Evolutionary conservation across 192 early-diverging fungal genomes (phyloP).

Genomic region (Coemansia sp.): DNA sequence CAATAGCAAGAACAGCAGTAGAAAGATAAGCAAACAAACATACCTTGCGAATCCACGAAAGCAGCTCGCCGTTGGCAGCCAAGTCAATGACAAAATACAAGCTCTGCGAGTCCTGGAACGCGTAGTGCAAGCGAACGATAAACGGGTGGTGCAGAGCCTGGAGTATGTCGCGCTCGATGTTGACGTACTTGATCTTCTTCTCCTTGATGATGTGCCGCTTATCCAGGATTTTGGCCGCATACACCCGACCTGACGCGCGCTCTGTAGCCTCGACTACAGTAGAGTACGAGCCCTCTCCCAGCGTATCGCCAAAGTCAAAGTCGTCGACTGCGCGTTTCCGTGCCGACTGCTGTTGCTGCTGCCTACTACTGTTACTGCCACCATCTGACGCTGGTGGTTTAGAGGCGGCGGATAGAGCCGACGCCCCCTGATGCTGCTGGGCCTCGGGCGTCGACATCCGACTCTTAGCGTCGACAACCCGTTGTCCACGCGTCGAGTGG

Average conservation of each 20-base stretch:
- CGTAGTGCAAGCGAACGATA: slow-evolving; percentile 90
- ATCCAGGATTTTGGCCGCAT: slow-evolving; percentile 89
- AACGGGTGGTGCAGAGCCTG: slow-evolving; percentile 83
- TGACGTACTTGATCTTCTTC: slow-evolving; percentile 95
- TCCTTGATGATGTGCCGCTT: slow-evolving; percentile 84
- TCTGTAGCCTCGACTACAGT: slow-evolving; percentile 85
- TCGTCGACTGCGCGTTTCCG: slow-evolving; percentile 76
- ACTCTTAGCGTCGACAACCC: background rate
- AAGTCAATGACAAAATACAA: slow-evolving; percentile 93
- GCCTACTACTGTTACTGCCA: slow-evolving; percentile 1
- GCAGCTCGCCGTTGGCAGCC: slow-evolving; percentile 87
- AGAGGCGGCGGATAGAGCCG: slow-evolving; percentile 1
- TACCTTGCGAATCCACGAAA: slow-evolving; percentile 77
- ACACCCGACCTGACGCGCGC: slow-evolving; percentile 60
- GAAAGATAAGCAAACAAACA: slow-evolving; percentile 2
- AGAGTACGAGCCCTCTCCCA: slow-evolving; percentile 97
- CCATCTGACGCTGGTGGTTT: background rate
- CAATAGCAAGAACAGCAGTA: background rate
- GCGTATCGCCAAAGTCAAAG: slow-evolving; percentile 76
- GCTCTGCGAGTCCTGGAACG: slow-evolving; percentile 87
- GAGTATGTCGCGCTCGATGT: slow-evolving; percentile 90
- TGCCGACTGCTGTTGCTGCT: slow-evolving; percentile 22
- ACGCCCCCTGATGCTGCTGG: slow-evolving; percentile 11
- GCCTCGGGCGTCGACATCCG: background rate
- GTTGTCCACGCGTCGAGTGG: background rate